These are phyloP conservation scores for Serendipita sp. DNA, from an alignment of 768 basidiomycete species.

Conservation along the genomic window DNA sequence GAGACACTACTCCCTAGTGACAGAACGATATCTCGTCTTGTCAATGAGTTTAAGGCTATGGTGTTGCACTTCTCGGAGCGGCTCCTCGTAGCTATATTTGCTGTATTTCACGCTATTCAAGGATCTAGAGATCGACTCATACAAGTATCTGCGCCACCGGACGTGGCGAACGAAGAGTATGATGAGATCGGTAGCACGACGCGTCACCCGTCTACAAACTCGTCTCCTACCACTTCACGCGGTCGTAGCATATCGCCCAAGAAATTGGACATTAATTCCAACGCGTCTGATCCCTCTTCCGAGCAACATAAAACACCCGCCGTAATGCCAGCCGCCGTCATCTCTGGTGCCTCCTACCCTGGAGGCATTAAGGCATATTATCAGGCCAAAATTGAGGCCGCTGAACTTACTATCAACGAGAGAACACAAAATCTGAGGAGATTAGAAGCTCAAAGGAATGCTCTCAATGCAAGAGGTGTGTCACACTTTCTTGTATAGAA, in stretches of 20 bases:
- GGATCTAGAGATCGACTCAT: neutral
- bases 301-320: neutral
- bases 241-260: neutral
- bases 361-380: slow-evolving; percentile 80
- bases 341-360: slow-evolving; percentile 17
- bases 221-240: neutral
- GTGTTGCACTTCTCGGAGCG: neutral
- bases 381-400: slow-evolving; percentile 86
- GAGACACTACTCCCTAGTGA: neutral
- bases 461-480: slow-evolving; percentile 84
- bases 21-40: neutral
- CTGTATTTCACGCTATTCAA: neutral
- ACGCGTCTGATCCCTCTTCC: neutral
- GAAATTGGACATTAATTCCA: neutral
- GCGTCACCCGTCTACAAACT: neutral
- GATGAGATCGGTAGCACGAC: neutral
- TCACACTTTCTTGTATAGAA: neutral
- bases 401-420: slow-evolving; percentile 85
- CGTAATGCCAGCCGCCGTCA: slow-evolving; percentile 7
- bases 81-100: neutral
- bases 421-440: slow-evolving; percentile 93
- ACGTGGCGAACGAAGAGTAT: neutral
- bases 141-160: neutral
- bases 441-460: slow-evolving; percentile 92
- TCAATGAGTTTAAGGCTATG: neutral